Percentiles rank a stretch among this genome's conserved stretches.
Evolutionary conservation across 2,329 filamentous ascomycete genomes (phyloP).

Genomic region (Exophiala sideris): DNA sequence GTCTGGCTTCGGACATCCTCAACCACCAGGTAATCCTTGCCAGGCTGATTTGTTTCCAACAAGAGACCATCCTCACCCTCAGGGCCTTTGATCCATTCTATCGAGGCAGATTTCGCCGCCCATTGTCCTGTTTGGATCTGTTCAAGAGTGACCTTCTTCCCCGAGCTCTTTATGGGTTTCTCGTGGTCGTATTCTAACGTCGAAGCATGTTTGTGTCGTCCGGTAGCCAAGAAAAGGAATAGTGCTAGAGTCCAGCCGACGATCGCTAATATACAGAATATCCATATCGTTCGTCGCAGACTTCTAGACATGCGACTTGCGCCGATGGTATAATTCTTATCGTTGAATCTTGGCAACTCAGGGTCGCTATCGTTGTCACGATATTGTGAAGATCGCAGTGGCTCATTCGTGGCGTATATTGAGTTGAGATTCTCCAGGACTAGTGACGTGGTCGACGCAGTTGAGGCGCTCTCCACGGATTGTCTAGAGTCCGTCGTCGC

Average conservation of each 20-base stretch:
- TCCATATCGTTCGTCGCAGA: conserved; percentile 39
- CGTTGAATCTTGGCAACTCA: conserved; percentile 27
- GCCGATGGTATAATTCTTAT: conserved; percentile 13
- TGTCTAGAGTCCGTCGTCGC: not conserved
- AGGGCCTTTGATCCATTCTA: conserved; percentile 48
- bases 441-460: conserved; percentile 30
- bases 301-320: conserved; percentile 29
- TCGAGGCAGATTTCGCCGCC: conserved; percentile 37
- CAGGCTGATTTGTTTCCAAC: conserved; percentile 62
- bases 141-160: conserved; percentile 43
- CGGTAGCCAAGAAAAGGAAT: conserved; percentile 40
- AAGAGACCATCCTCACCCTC: conserved; percentile 70
- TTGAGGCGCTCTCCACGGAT: conserved; percentile 27
- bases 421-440: conserved; percentile 32
- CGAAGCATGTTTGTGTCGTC: conserved; percentile 33
- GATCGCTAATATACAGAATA: conserved; percentile 39
- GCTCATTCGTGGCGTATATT: conserved; percentile 9
- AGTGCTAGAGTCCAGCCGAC: conserved; percentile 46
- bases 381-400: conserved; percentile 15
- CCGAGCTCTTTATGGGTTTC: conserved; percentile 35
- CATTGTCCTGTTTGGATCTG: conserved; percentile 41
- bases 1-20: conserved; percentile 71
- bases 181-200: conserved; percentile 31
- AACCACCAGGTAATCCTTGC: conserved; percentile 75
- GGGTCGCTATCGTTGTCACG: conserved; percentile 31